Evolutionary conservation across 2,329 filamentous ascomycete species (phyloP).

Genomic region (Microdochium nivale): DNA sequence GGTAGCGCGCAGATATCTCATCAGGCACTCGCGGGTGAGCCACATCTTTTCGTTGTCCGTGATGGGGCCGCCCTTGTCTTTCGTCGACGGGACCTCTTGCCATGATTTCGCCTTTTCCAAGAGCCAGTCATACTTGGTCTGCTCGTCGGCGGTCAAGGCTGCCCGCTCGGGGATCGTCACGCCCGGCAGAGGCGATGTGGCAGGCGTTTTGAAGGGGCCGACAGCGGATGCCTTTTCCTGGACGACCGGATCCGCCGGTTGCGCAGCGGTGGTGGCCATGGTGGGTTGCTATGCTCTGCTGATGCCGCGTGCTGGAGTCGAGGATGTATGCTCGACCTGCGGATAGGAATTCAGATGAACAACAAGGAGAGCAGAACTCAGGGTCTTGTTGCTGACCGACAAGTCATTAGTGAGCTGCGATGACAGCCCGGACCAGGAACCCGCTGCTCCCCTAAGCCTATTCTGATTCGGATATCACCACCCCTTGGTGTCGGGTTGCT

Average conservation of each 20-base stretch:
- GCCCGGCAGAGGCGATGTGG: constrained; percentile 48
- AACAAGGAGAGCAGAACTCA: background rate
- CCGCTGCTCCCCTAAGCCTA: background rate
- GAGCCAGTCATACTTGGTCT: constrained; percentile 72
- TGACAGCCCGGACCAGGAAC: background rate
- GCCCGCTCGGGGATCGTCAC: constrained; percentile 48
- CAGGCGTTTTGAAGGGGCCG: constrained; percentile 33
- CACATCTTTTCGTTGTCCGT: constrained; percentile 78
- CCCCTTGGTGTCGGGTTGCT: background rate
- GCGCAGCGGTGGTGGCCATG: background rate
- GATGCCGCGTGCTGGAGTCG: background rate
- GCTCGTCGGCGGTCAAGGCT: constrained; percentile 65
- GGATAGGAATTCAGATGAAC: background rate
- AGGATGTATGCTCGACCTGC: background rate
- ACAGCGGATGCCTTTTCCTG: constrained; percentile 13
- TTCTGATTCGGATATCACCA: background rate
- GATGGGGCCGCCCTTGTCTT: constrained; percentile 54
- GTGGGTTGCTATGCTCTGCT: background rate
- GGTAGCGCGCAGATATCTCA: constrained; percentile 87
- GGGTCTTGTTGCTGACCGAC: background rate
- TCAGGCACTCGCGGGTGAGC: constrained; percentile 83
- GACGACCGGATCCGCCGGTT: constrained; percentile 1
- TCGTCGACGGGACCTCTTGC: constrained; percentile 53
- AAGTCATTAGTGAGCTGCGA: background rate
- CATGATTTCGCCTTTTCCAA: constrained; percentile 63